Percentiles rank a stretch among this genome's conserved stretches.
Evolutionary conservation across 352 stramenopile genomes (phyloP).

Genomic region (Peronosclerospora sorghi): DNA sequence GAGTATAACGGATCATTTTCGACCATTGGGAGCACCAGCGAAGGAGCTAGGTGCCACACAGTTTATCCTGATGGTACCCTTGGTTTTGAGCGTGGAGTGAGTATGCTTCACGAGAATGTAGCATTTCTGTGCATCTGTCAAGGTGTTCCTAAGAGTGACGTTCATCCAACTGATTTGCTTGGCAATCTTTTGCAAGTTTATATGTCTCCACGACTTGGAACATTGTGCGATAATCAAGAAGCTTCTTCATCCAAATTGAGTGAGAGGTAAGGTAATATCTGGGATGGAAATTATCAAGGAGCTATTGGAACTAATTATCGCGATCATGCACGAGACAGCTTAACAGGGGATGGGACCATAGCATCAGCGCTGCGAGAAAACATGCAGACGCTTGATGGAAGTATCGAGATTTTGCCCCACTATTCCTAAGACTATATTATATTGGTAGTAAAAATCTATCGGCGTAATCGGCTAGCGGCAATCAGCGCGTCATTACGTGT

Average conservation of each 20-base stretch:
- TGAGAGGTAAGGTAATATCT: slow-evolving; percentile 18
- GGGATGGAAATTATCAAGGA: too few species aligned
- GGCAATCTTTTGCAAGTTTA: slow-evolving; percentile 60
- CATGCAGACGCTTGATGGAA: slow-evolving; percentile 35
- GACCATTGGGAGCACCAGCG: slow-evolving; percentile 69
- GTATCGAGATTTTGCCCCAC: slow-evolving; percentile 52
- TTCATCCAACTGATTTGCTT: slow-evolving; percentile 49
- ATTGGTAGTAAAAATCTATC: slow-evolving; percentile 17
- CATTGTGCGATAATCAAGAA: slow-evolving; percentile 32
- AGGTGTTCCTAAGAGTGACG: slow-evolving; percentile 19
- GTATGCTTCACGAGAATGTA: slow-evolving; percentile 75
- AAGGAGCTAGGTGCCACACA: slow-evolving; percentile 70
- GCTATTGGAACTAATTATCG: too few species aligned
- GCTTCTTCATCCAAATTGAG: too few species aligned
- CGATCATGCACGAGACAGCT: not conserved
- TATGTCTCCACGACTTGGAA: slow-evolving; percentile 27
- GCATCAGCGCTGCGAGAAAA: slow-evolving; percentile 29
- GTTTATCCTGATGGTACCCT: slow-evolving; percentile 74
- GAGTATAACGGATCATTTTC: slow-evolving; percentile 81
- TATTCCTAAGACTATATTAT: too few species aligned
- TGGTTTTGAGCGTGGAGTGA: slow-evolving; percentile 60
- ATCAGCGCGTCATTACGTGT: not conserved
- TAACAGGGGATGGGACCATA: slow-evolving; percentile 1
- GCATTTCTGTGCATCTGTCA: slow-evolving; percentile 44
- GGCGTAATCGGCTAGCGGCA: slow-evolving; percentile 5